Conservation (phyloP, 257 asterid species). For the Agastache rugosa region DNA sequence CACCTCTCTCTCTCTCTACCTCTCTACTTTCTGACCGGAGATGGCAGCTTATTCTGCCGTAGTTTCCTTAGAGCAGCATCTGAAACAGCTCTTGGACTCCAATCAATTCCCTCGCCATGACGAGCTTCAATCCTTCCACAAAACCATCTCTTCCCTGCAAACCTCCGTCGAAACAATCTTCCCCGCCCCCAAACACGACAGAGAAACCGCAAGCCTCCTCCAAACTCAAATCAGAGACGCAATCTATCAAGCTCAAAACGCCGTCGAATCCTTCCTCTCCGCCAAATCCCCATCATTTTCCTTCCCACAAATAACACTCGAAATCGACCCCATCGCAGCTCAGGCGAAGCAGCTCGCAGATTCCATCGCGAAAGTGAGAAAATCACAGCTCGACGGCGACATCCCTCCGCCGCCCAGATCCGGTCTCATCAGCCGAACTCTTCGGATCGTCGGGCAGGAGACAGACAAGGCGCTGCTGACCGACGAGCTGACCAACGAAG, state of each 20-base stretch:
- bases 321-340: slow-evolving; percentile 13
- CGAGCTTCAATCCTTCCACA: slow-evolving; percentile 32
- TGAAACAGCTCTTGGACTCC: slow-evolving; percentile 27
- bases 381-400: background rate
- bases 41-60: slow-evolving; percentile 52
- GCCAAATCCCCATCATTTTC: slow-evolving; percentile 1
- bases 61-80: slow-evolving; percentile 38
- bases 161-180: slow-evolving; percentile 32
- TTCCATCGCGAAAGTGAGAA: background rate
- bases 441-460: slow-evolving; percentile 22
- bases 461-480: background rate
- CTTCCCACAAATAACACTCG: background rate
- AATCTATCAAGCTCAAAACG: slow-evolving; percentile 35
- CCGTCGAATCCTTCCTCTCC: slow-evolving; percentile 35
- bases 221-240: slow-evolving; percentile 37
- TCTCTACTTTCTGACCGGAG: slow-evolving; percentile 9
- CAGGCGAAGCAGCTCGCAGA: slow-evolving; percentile 17
- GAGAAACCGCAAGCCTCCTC: slow-evolving; percentile 4
- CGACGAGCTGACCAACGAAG: background rate
- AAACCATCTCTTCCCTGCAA: slow-evolving; percentile 25
- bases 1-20: background rate
- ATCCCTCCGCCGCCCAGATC: slow-evolving; percentile 22
- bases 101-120: slow-evolving; percentile 15
- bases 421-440: background rate
- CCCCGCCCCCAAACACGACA: slow-evolving; percentile 10